Evolutionary conservation across 306 rosid species (phyloP), one percentile per base, ranked within the genome.

Genomic region (Glycine soja): DNA sequence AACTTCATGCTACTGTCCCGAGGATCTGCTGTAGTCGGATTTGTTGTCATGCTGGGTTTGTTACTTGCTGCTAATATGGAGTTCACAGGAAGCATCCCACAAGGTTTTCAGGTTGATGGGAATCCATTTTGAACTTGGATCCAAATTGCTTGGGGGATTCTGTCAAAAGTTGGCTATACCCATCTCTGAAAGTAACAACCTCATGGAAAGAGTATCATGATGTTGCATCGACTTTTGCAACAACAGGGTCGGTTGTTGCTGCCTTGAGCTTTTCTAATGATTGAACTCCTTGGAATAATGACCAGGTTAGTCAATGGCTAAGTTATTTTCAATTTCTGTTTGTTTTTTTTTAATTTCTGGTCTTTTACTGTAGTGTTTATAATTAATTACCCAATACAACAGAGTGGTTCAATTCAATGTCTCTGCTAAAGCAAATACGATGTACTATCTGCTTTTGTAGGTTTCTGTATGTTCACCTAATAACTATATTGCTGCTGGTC

Each of bases 1-100:
- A 90, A 95, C 77, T 95, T 95, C 78, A 95, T 93, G 99, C 99
- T 98, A 14, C 93, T 95, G 52, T 91, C 98, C 16, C 90, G 98
- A 81, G 99, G 99, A 67, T 83, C 99, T 52, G 96, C 98, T 43
- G 97, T 84, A 10, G 94, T 90, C 15, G 98, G 98, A 82, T 89
- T 93, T 57, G 81, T 71, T 2, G 98, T 90, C 85, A 88, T 95
- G 94, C 89, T 91, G 70, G 99, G 99, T 75, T 75, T 95, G 82
- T 83, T 95, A 61, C 98, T 93, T 47, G 99, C 99, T 83, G 98
- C 98, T 43, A 95, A 93, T 85, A 90, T 95, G 99, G 91, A 89
- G 87, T 95, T 93, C 88, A 88, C 91, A 48, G 99, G 94, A 80
- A 88, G 72, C 85, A 91, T 90, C 80, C 99, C 98, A 7, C 88